Percentiles rank a stretch among this genome's conserved stretches.
These are phyloP conservation scores for Polyporus arcularius DNA, from an alignment of 768 basidiomycete genomes.

Conservation along the genomic window DNA sequence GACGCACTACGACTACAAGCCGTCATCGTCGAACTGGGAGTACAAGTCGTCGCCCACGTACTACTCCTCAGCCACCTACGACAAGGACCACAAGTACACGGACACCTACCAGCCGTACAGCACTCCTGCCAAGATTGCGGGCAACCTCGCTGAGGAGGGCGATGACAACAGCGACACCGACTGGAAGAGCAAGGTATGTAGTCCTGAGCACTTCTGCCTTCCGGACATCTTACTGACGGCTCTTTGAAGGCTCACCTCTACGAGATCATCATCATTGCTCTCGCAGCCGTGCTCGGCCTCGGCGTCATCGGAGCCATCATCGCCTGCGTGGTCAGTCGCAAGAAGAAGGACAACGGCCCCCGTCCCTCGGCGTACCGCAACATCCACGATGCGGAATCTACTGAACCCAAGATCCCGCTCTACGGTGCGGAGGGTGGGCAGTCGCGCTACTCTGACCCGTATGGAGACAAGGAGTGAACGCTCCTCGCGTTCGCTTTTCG, in stretches of 20 bases:
- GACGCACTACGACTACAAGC: not conserved
- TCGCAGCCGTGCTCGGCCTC: conserved; percentile 4
- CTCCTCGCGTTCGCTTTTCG: not conserved
- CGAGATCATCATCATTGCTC: conserved; percentile 17
- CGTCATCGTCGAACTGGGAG: too few relatives aligned
- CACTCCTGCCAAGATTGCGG: conserved; percentile 1
- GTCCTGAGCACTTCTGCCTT: too few relatives aligned
- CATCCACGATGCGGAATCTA: too few relatives aligned
- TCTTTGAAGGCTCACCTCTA: conserved; percentile 10
- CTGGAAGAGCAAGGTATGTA: not conserved
- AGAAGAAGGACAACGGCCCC: not conserved
- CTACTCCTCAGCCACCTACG: not conserved
- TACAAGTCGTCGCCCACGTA: not conserved
- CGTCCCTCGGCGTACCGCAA: conserved; percentile 17
- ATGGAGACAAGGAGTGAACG: conserved; percentile 14
- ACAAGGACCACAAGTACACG: not conserved
- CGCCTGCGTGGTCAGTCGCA: conserved; percentile 11
- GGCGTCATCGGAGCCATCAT: conserved; percentile 13
- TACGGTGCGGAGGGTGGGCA: too few relatives aligned
- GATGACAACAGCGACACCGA: conserved; percentile 6
- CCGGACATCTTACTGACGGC: not conserved
- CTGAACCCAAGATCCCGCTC: too few relatives aligned
- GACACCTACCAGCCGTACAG: not conserved
- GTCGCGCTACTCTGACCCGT: conserved; percentile 16
- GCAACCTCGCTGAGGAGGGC: conserved; percentile 13